A percentile compares a stretch with the other conserved stretches of the same genome.
Evolutionary conservation across 345 rosid species (phyloP).

Genomic region (Arabidopsis arenosa): DNA sequence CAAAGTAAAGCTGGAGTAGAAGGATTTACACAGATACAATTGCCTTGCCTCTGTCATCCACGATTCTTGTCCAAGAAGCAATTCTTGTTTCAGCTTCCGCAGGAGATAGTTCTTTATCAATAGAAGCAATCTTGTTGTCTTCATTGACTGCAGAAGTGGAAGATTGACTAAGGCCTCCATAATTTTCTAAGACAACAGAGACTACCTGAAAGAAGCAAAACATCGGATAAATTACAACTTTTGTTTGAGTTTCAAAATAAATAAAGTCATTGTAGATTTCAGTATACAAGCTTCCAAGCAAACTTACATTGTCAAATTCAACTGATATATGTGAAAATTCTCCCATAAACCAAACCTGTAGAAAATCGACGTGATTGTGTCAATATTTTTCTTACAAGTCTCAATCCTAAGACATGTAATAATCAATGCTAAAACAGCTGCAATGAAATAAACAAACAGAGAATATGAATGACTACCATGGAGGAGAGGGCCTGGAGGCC

Average conservation of each 20-base stretch:
- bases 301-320: slow-evolving; percentile 72
- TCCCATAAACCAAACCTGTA: slow-evolving; percentile 83
- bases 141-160: slow-evolving; percentile 36
- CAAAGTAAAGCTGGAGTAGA: slow-evolving; percentile 32
- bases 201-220: slow-evolving; percentile 55
- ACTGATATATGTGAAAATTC: slow-evolving; percentile 71
- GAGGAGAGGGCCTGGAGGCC: slow-evolving; percentile 76
- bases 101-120: slow-evolving; percentile 42
- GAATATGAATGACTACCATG: slow-evolving; percentile 51
- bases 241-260: not conserved
- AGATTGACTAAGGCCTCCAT: slow-evolving; percentile 46
- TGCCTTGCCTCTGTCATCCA: slow-evolving; percentile 69
- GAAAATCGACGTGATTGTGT: not conserved
- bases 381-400: slow-evolving; percentile 12
- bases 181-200: slow-evolving; percentile 73
- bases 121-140: slow-evolving; percentile 39
- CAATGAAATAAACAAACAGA: not conserved
- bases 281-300: slow-evolving; percentile 10
- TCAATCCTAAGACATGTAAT: not conserved
- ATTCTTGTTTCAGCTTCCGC: slow-evolving; percentile 51
- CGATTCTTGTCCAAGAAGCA: slow-evolving; percentile 67
- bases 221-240: not conserved
- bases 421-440: no score
- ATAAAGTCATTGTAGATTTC: not conserved
- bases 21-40: slow-evolving; percentile 56